phyloP scores from a whole-genome alignment of 225 moss, liverwort and hornwort genomes.

The Physcomitrium patens region DNA sequence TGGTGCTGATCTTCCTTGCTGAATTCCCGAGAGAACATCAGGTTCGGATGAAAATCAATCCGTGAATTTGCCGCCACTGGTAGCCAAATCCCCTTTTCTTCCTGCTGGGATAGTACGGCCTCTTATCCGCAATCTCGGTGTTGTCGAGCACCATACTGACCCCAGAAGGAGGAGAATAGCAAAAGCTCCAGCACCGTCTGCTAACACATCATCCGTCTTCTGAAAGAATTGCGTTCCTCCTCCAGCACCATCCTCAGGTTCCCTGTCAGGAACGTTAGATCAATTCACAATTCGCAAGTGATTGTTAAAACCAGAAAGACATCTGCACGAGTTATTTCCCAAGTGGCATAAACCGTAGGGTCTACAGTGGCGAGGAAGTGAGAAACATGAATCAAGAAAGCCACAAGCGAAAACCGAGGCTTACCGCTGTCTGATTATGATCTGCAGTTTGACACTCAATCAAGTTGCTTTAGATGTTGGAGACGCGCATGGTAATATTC shows the following conservation, averaged over 20 bases:
- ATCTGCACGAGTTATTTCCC: not conserved
- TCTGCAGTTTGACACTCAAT: no score
- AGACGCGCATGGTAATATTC: not conserved
- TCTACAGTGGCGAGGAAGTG: not conserved
- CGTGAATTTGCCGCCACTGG: constrained; percentile 53
- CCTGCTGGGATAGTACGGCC: constrained; percentile 31
- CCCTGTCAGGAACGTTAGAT: not conserved
- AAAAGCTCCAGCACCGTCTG: constrained; percentile 10
- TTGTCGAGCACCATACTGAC: constrained; percentile 39
- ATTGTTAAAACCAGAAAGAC: not conserved
- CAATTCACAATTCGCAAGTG: not conserved
- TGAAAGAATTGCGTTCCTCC: not conserved
- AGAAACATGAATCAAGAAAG: not conserved
- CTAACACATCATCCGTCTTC: not conserved
- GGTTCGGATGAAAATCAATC: constrained; percentile 49
- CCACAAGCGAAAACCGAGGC: not conserved
- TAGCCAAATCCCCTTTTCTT: constrained; percentile 54
- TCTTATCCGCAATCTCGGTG: constrained; percentile 68
- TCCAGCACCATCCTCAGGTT: not conserved
- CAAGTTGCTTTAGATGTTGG: not conserved
- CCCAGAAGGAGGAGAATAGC: not conserved
- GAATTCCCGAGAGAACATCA: constrained; percentile 61
- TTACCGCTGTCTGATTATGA: not conserved
- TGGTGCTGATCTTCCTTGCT: constrained; percentile 60
- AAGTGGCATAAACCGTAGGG: constrained; percentile 20